Conservation (phyloP, 176 grass and related monocot genomes). For the Hordeum vulgare region MorexV3_pseudomolecules_assembly NC_058522.1:561416929-561417428, state of each 20-base stretch:
- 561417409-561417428: not conserved
- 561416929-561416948: conserved; percentile 92
- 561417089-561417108: conserved; percentile 59
- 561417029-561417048: not conserved
- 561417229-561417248: not conserved
- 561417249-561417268: no score
- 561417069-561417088: conserved; percentile 92
- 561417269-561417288: not conserved
- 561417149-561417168: conserved; percentile 76
- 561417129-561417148: conserved; percentile 66
- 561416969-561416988: not conserved
- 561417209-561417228: conserved; percentile 55
- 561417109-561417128: conserved; percentile 80
- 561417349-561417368: not conserved
- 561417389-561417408: not conserved
- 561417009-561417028: not conserved
- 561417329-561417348: not conserved
- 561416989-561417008: not conserved
- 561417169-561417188: conserved; percentile 71
- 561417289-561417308: no score
- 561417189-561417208: conserved; percentile 54
- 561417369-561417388: not conserved
- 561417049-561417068: conserved; percentile 42
- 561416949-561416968: not conserved
- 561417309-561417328: not conserved